Base-by-base conservation (phyloP, 169 alveolate genomes). In the Cryptosporidium xiaoi region DNA sequence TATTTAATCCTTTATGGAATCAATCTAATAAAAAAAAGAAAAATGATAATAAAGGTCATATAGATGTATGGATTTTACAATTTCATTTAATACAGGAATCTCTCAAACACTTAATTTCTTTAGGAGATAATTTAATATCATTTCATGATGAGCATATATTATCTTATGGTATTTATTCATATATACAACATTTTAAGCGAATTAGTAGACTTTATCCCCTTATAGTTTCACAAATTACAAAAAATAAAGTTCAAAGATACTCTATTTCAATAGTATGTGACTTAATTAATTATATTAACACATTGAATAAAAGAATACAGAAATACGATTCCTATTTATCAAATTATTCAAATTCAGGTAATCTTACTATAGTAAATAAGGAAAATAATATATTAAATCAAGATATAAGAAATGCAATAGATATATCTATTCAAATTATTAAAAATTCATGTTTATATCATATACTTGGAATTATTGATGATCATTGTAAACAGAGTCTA, bases 21-120 rank as follows among this genome's bases (percentile, higher is more conserved):
- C 87, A 77, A 27, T 77, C 87, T 1, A 77, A n/a, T 16, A 77
- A 71, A 77, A 77, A 77, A 44, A 60, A 60, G 12, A 77, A 77
- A 18, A 44, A 12, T 7, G 44, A n/a, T 0, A 24, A 3, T 18
- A 77, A 40, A 27, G 71, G 87, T 5, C 64, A 77, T 46, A 46
- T 77, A 24, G 87, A 77, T 36, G 87, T 77, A 33, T 77, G 87
- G 87, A 77, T 60, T 36, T 40, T 64, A 18, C 87, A 77, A 77
- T 77, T 77, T 40, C 87, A 77, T 51, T 4, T 77, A 34, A 77
- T 77, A 13, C 64, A 77, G 50, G 87, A 77, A 40, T 5, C 58
- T 24, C 31, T 77, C 10, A 77, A 77, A 36, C 18, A 56, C 36
- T 20, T 77, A 15, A 16, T 77, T 33, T 56, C 16, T 44, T 18